These are phyloP conservation scores for Mycena kentingensis DNA, from an alignment of 768 basidiomycete species.

Conservation along the genomic window DNA sequence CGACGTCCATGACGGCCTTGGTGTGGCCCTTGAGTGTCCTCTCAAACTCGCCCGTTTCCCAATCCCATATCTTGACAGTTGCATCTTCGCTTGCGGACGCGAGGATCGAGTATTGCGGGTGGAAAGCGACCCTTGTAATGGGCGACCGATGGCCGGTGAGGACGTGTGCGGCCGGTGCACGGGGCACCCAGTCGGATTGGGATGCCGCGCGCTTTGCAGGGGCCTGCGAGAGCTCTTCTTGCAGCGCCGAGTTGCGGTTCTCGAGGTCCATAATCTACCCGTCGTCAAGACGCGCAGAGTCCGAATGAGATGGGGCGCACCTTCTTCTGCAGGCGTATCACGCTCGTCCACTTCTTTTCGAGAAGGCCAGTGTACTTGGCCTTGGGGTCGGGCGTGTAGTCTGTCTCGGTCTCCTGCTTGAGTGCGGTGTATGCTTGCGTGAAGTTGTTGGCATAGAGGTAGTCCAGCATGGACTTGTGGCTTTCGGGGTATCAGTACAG, in stretches of 20 bases:
- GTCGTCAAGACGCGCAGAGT: constrained; percentile 6
- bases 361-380: constrained; percentile 84
- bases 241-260: constrained; percentile 74
- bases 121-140: constrained; percentile 81
- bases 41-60: constrained; percentile 94
- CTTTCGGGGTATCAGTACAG: constrained; percentile 36
- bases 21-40: constrained; percentile 91
- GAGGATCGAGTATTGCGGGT: constrained; percentile 79
- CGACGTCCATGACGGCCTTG: constrained; percentile 82
- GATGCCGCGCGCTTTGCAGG: constrained; percentile 57
- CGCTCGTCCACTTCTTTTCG: constrained; percentile 98
- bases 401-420: constrained; percentile 54
- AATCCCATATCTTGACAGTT: constrained; percentile 93
- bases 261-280: constrained; percentile 93
- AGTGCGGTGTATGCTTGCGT: constrained; percentile 61
- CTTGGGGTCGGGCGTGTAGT: constrained; percentile 82
- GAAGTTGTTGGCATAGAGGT: constrained; percentile 68
- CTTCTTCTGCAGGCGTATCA: constrained; percentile 78
- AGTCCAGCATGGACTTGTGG: constrained; percentile 82
- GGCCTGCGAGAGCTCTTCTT: constrained; percentile 64
- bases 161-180: constrained; percentile 78
- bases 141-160: constrained; percentile 75
- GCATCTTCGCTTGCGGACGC: constrained; percentile 89
- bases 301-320: constrained; percentile 3
- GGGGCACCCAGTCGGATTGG: constrained; percentile 86